These are phyloP conservation scores for Penicillium sp. DNA, from an alignment of 2,329 filamentous ascomycete species.

Conservation along the genomic window DNA sequence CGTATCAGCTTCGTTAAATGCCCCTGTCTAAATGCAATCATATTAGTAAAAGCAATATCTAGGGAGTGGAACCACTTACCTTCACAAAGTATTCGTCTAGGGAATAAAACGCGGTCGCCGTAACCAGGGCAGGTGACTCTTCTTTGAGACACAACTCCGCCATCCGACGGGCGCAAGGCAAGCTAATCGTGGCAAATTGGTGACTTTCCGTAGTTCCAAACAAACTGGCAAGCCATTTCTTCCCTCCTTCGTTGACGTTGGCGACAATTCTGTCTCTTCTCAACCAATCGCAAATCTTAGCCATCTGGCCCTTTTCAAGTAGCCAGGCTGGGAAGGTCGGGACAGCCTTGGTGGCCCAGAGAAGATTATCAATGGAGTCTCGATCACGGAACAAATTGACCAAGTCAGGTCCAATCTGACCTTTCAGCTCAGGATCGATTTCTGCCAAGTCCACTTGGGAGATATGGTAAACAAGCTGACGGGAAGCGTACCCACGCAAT, in stretches of 20 bases:
- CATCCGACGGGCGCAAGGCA: background rate
- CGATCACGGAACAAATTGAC: background rate
- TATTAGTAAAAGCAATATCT: no score
- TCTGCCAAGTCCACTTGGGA: background rate
- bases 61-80: no score
- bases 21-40: no score
- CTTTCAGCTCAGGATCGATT: slow-evolving; percentile 5
- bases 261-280: background rate
- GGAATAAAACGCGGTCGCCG: background rate
- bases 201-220: background rate
- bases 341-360: background rate
- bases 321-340: background rate
- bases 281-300: slow-evolving; percentile 15
- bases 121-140: background rate
- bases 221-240: background rate
- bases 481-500: background rate
- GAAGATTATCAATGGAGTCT: background rate
- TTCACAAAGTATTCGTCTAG: no score
- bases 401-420: background rate
- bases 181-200: background rate
- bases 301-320: background rate
- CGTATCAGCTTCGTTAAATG: no score
- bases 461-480: background rate
- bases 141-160: background rate
- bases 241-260: background rate